phyloP scores from a whole-genome alignment of 257 asterid species.

The Craterostigma plantagineum region DNA sequence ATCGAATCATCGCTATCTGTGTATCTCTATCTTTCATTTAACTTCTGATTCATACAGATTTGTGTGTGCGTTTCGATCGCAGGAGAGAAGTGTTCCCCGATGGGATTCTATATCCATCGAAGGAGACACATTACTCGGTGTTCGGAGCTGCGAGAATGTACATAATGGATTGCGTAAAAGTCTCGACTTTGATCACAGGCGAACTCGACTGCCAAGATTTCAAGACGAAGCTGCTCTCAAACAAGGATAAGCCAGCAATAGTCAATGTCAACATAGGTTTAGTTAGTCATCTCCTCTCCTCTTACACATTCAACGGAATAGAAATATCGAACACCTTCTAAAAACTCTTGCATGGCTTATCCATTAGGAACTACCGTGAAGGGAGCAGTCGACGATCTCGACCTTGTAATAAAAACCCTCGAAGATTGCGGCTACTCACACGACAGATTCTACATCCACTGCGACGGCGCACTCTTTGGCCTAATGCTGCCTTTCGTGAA shows the following conservation, averaged over 20 bases:
- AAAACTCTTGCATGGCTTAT: not conserved
- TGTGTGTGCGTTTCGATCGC: not conserved
- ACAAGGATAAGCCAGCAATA: conserved; percentile 16
- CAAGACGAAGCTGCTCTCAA: conserved; percentile 1
- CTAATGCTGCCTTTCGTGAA: conserved; percentile 18
- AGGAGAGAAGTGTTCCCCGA: conserved; percentile 14
- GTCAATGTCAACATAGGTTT: conserved; percentile 15
- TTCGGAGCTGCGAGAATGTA: conserved; percentile 15
- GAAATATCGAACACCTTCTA: not conserved
- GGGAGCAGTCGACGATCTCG: conserved; percentile 9
- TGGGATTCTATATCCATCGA: conserved; percentile 15
- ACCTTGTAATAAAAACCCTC: conserved; percentile 9
- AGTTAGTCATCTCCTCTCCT: not conserved
- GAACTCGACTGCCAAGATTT: conserved; percentile 13
- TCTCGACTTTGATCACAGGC: conserved; percentile 8
- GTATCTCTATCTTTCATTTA: too few species aligned
- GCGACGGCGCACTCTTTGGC: conserved; percentile 21
- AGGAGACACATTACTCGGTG: conserved; percentile 14
- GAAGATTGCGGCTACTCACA: conserved; percentile 13
- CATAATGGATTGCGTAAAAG: conserved; percentile 8
- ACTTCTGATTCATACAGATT: too few species aligned
- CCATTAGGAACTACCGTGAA: conserved; percentile 8
- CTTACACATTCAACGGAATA: not conserved
- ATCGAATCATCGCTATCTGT: not conserved
- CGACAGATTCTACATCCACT: conserved; percentile 17